These are phyloP conservation scores for Venturia asperata DNA, from an alignment of 2,329 filamentous ascomycete species.

Conservation along the genomic window DNA sequence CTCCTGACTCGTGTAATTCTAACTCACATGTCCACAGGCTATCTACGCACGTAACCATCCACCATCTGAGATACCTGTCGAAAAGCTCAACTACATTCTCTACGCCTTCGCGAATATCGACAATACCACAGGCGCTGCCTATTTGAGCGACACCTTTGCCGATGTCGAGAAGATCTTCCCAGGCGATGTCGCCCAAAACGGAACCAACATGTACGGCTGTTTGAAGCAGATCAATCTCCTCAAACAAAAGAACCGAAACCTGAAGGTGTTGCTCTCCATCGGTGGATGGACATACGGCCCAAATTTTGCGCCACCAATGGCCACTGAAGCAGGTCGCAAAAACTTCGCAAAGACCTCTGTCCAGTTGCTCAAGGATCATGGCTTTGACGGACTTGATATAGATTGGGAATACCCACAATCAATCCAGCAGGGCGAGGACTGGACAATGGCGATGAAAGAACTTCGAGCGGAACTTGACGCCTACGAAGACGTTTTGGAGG, in stretches of 20 bases:
- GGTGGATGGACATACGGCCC: conserved; percentile 73
- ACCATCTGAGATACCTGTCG: conserved; percentile 74
- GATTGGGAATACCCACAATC: conserved; percentile 44
- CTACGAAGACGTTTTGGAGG: conserved; percentile 33
- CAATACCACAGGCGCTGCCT: conserved; percentile 67
- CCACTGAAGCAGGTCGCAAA: conserved; percentile 53
- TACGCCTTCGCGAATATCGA: conserved; percentile 88
- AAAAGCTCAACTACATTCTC: conserved; percentile 80
- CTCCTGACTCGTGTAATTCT: background rate
- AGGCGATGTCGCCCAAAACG: conserved; percentile 59
- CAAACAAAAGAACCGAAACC: conserved; percentile 67
- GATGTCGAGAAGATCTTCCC: conserved; percentile 64
- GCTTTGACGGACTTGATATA: conserved; percentile 53
- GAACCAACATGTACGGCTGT: conserved; percentile 68
- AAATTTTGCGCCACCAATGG: conserved; percentile 67
- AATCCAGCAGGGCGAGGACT: conserved; percentile 34
- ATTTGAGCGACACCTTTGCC: conserved; percentile 60
- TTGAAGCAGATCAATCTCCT: conserved; percentile 69
- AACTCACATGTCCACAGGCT: conserved; percentile 42
- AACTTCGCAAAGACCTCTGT: conserved; percentile 67
- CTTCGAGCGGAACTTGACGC: conserved; percentile 34
- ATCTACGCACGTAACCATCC: conserved; percentile 80
- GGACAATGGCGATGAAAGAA: conserved; percentile 35
- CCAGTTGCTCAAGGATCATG: conserved; percentile 68
- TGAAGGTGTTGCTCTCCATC: conserved; percentile 76